Conservation (phyloP, 257 asterid genomes). For the Phtheirospermum japonicum region DNA sequence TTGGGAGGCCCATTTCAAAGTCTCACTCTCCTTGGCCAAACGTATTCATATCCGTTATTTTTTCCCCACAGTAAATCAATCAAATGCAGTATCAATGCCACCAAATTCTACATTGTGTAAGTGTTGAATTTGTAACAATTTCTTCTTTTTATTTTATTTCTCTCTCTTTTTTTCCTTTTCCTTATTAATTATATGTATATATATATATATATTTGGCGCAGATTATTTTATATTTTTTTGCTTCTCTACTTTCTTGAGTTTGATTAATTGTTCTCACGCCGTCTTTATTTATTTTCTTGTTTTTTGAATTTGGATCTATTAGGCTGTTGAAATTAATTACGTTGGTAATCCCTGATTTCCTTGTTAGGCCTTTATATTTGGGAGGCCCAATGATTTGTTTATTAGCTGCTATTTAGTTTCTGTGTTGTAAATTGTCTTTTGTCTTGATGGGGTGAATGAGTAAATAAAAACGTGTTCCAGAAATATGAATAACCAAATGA, state of each 20-base stretch:
- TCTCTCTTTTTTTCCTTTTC: too few relatives aligned
- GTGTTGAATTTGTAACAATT: constrained; percentile 12
- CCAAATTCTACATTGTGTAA: constrained; percentile 62
- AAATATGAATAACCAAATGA: too few relatives aligned
- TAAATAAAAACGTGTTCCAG: not conserved
- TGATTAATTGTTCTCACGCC: too few relatives aligned
- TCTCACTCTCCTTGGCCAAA: constrained; percentile 24
- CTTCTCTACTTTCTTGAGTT: not conserved
- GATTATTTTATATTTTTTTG: too few relatives aligned
- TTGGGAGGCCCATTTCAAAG: constrained; percentile 25
- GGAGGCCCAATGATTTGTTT: not conserved
- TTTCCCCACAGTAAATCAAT: not conserved
- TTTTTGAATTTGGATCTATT: not conserved
- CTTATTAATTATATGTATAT: too few relatives aligned
- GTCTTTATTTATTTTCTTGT: too few relatives aligned
- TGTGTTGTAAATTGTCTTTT: not conserved
- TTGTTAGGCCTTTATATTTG: not conserved
- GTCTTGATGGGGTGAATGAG: not conserved
- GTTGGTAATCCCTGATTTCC: not conserved
- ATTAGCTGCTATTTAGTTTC: not conserved
- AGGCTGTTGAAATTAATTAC: not conserved
- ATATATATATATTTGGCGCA: too few relatives aligned
- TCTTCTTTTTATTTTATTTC: not conserved
- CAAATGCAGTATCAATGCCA: constrained; percentile 38
- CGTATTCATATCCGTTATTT: constrained; percentile 13